phyloP scores from a whole-genome alignment of 345 rosid species.

The Erysimum cheiranthoides region DNA sequence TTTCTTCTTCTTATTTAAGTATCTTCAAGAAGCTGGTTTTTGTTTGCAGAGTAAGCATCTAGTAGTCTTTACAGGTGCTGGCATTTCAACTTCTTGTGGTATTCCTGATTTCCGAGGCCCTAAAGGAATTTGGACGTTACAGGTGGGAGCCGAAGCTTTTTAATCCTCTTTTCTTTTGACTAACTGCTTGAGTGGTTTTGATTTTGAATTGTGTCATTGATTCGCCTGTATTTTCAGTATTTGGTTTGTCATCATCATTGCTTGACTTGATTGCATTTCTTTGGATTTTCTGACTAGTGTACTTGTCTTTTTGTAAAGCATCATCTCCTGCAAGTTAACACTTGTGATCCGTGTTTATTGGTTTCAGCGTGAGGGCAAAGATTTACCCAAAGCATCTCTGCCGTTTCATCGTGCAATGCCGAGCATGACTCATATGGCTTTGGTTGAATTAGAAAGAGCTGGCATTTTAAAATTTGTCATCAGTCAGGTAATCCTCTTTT shows the following conservation, averaged over 20 bases:
- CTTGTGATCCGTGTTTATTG: slow-evolving; percentile 15
- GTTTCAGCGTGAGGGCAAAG: slow-evolving; percentile 86
- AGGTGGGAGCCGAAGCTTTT: slow-evolving; percentile 52
- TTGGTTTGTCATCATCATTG: slow-evolving; percentile 2
- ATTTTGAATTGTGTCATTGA: background rate
- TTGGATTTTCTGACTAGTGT: background rate
- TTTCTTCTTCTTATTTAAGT: slow-evolving; percentile 9
- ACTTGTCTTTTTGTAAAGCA: background rate
- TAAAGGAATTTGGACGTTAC: slow-evolving; percentile 96
- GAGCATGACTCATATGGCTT: slow-evolving; percentile 94
- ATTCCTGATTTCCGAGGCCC: slow-evolving; percentile 99
- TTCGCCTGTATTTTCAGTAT: background rate
- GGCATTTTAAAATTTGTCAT: slow-evolving; percentile 85
- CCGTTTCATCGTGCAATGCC: slow-evolving; percentile 99
- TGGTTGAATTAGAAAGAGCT: slow-evolving; percentile 90
- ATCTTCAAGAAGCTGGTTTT: slow-evolving; percentile 45
- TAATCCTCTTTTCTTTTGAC: slow-evolving; percentile 7
- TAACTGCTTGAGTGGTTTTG: slow-evolving; percentile 15
- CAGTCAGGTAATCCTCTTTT: slow-evolving; percentile 68
- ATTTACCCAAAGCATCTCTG: slow-evolving; percentile 87
- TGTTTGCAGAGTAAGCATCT: slow-evolving; percentile 98
- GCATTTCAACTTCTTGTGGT: slow-evolving; percentile 97
- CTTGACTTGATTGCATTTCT: background rate
- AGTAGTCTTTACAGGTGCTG: slow-evolving; percentile 97
- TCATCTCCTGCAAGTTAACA: slow-evolving; percentile 23